phyloP scores from a whole-genome alignment of 148 eudicot species.

The Pouteria glomerata region DNA sequence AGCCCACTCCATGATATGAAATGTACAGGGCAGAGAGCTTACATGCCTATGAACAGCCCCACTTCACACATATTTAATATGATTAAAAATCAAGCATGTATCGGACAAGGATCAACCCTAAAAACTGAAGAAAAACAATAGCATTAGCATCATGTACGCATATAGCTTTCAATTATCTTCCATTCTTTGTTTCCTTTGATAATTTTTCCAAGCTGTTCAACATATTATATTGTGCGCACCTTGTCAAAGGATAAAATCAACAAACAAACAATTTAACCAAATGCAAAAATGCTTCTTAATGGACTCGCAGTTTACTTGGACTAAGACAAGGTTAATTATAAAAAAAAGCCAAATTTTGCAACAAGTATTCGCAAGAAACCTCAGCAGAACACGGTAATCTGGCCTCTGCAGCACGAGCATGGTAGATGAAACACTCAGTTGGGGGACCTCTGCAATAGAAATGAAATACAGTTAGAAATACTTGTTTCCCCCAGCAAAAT shows the following conservation, averaged over 20 bases:
- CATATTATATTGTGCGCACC: not conserved
- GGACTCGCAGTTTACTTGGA: not conserved
- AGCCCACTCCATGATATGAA: not conserved
- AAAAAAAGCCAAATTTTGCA: not conserved
- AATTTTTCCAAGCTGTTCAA: not conserved
- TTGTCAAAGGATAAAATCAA: not conserved
- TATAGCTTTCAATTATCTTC: not conserved
- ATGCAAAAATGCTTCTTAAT: not conserved
- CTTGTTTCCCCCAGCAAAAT: not conserved
- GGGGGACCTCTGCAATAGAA: conserved; percentile 75
- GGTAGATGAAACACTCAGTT: conserved; percentile 87
- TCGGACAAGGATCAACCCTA: not conserved
- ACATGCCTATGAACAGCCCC: no score
- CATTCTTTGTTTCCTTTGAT: not conserved
- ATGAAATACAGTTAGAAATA: conserved; percentile 4
- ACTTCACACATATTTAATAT: no score
- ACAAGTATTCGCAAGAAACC: conserved; percentile 24
- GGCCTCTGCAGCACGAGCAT: conserved; percentile 78
- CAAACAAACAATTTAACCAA: not conserved
- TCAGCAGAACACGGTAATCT: conserved; percentile 36
- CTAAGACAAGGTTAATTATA: not conserved
- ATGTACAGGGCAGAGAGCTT: not conserved
- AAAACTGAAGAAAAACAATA: not conserved
- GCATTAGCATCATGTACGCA: no score
- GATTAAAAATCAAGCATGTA: not conserved